Percentiles rank a stretch among this genome's conserved stretches.
phyloP scores from a whole-genome alignment of 2,329 filamentous ascomycete genomes.

The Ophiostoma triangulosporum region DNA sequence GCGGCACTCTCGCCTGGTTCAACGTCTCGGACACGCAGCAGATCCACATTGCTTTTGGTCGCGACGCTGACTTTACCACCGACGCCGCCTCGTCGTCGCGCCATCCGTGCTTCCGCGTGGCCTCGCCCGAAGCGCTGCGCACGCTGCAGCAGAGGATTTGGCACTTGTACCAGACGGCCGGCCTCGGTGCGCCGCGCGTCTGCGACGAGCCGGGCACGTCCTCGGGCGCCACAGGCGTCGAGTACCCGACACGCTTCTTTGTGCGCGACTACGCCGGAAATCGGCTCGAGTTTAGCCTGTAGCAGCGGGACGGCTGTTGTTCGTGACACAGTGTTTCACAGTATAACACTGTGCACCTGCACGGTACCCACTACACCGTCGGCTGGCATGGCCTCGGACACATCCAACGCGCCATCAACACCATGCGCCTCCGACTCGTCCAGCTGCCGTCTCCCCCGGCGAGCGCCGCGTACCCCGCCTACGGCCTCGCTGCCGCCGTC shows the following conservation, averaged over 20 bases:
- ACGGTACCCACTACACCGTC: not conserved
- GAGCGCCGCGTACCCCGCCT: conserved; percentile 20
- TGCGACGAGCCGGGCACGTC: conserved; percentile 40
- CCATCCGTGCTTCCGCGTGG: conserved; percentile 46
- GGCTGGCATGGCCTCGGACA: too few species aligned
- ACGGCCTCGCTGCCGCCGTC: conserved; percentile 24
- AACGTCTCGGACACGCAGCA: conserved; percentile 42
- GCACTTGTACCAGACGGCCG: conserved; percentile 36
- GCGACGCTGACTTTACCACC: conserved; percentile 18
- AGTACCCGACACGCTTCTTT: conserved; percentile 50
- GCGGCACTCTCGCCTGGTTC: conserved; percentile 43
- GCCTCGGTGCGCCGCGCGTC: conserved; percentile 34
- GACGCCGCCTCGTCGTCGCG: conserved; percentile 25
- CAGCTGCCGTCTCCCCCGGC: conserved; percentile 20
- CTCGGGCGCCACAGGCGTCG: conserved; percentile 34
- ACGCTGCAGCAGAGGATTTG: conserved; percentile 34
- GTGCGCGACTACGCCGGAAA: conserved; percentile 44
- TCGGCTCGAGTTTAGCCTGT: conserved; percentile 38
- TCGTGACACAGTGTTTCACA: too few species aligned
- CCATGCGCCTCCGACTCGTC: conserved; percentile 25
- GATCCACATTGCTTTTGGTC: conserved; percentile 39
- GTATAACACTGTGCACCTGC: not conserved
- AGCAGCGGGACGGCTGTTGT: too few species aligned
- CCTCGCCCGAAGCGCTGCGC: conserved; percentile 31
- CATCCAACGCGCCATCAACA: not conserved